Conservation (phyloP, 208 protist genomes). For the Vickermania spadyakhi region DNA sequence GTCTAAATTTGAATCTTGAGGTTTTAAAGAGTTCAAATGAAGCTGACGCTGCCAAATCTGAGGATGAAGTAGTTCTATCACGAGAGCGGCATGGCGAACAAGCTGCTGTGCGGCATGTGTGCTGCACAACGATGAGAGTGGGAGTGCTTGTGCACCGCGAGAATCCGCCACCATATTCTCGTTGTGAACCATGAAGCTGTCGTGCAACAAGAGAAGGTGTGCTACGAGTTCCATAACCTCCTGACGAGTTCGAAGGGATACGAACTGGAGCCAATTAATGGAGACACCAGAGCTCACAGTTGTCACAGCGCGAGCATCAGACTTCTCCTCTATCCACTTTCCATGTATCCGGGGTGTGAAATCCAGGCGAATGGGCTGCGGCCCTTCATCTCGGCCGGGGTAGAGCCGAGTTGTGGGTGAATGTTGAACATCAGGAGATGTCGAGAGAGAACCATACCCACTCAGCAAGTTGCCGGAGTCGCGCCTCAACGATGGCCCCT, state of each 20-base stretch:
- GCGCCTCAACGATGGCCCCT: too few relatives aligned
- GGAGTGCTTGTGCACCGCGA: slow-evolving; percentile 16
- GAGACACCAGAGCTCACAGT: background rate
- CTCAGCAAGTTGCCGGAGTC: too few relatives aligned
- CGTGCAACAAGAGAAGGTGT: slow-evolving; percentile 54
- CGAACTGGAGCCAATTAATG: slow-evolving; percentile 27
- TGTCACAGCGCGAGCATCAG: background rate
- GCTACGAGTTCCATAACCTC: slow-evolving; percentile 35
- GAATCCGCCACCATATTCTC: slow-evolving; percentile 50
- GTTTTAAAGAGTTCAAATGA: background rate
- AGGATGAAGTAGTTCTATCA: slow-evolving; percentile 26
- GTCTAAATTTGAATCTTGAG: background rate
- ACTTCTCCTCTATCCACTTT: background rate
- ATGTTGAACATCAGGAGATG: background rate
- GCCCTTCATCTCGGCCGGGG: background rate
- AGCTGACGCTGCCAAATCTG: slow-evolving; percentile 11
- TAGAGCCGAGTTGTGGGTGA: background rate
- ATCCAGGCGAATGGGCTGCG: background rate
- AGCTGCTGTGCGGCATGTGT: slow-evolving; percentile 22
- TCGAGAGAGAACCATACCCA: too few relatives aligned
- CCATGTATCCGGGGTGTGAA: background rate
- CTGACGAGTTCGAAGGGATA: slow-evolving; percentile 24
- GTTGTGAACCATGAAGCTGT: slow-evolving; percentile 71
- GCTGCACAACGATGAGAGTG: slow-evolving; percentile 33
- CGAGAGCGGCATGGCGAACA: slow-evolving; percentile 10